These are phyloP conservation scores for Blastocystis sp. DNA, from an alignment of 352 stramenopile genomes.

Conservation along the genomic window DNA sequence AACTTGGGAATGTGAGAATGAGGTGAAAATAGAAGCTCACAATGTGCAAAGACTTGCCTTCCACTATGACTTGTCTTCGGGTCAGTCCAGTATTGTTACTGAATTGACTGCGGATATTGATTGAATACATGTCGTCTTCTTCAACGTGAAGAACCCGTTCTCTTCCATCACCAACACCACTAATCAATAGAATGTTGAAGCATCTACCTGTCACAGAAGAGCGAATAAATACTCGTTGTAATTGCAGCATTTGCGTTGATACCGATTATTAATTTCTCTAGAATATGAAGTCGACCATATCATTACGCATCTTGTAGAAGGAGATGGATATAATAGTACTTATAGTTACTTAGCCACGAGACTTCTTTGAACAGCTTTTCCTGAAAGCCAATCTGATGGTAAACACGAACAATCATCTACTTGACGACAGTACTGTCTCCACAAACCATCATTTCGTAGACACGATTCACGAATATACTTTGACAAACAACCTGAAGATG, in stretches of 20 bases:
- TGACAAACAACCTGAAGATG: neutral
- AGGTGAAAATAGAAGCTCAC: slow-evolving; percentile 54
- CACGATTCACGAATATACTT: neutral
- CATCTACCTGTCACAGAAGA: neutral
- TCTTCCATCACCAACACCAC: slow-evolving; percentile 26
- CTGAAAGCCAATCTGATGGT: slow-evolving; percentile 12
- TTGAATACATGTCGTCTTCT: neutral
- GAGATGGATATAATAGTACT: slow-evolving; percentile 35
- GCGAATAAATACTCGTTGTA: neutral
- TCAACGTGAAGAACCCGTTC: slow-evolving; percentile 7
- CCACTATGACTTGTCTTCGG: neutral
- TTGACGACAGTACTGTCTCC: slow-evolving; percentile 2
- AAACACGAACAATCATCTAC: neutral
- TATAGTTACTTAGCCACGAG: slow-evolving; percentile 62
- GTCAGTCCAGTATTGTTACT: slow-evolving; percentile 46
- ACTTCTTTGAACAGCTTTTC: slow-evolving; percentile 58
- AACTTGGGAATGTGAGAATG: slow-evolving; percentile 51
- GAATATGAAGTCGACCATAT: too few relatives aligned
- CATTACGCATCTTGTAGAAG: slow-evolving; percentile 9
- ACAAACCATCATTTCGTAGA: neutral
- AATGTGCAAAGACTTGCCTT: neutral
- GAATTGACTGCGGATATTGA: slow-evolving; percentile 60
- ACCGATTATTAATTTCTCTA: neutral
- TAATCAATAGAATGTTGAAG: slow-evolving; percentile 20
- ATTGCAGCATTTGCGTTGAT: slow-evolving; percentile 22